These are phyloP conservation scores for Calvatia gigantea DNA, from an alignment of 768 basidiomycete genomes.

Conservation along the genomic window DNA sequence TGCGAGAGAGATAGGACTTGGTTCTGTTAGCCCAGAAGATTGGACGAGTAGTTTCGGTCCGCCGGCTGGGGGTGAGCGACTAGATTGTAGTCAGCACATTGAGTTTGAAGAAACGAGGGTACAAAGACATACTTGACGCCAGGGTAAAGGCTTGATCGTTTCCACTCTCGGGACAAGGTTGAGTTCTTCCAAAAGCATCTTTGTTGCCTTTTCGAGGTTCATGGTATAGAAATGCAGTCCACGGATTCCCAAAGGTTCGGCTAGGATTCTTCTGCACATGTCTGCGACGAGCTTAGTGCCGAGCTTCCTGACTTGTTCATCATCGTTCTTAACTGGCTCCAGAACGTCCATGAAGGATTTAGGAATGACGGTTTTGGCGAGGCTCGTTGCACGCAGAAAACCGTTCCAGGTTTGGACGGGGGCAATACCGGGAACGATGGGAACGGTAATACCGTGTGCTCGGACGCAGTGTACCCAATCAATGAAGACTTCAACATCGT, in stretches of 20 bases:
- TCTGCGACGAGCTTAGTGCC: slow-evolving; percentile 95
- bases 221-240: slow-evolving; percentile 97
- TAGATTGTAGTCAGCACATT: slow-evolving; percentile 27
- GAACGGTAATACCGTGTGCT: slow-evolving; percentile 82
- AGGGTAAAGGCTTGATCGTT: slow-evolving; percentile 92
- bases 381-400: slow-evolving; percentile 77
- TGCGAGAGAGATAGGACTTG: slow-evolving; percentile 92
- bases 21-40: slow-evolving; percentile 99
- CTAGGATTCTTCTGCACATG: slow-evolving; percentile 86
- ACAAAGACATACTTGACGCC: slow-evolving; percentile 73
- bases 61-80: slow-evolving; percentile 90
- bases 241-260: slow-evolving; percentile 74
- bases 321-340: slow-evolving; percentile 86
- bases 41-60: slow-evolving; percentile 90
- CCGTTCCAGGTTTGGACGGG: slow-evolving; percentile 97
- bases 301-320: slow-evolving; percentile 87
- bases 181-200: slow-evolving; percentile 92
- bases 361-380: slow-evolving; percentile 80
- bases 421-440: slow-evolving; percentile 91
- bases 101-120: slow-evolving; percentile 2
- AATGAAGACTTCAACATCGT: slow-evolving; percentile 89
- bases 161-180: slow-evolving; percentile 85
- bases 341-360: slow-evolving; percentile 70
- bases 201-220: slow-evolving; percentile 94
- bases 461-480: slow-evolving; percentile 84